Evolutionary conservation across 345 rosid species (phyloP).

Genomic region (Gossypium stocksii): DNA sequence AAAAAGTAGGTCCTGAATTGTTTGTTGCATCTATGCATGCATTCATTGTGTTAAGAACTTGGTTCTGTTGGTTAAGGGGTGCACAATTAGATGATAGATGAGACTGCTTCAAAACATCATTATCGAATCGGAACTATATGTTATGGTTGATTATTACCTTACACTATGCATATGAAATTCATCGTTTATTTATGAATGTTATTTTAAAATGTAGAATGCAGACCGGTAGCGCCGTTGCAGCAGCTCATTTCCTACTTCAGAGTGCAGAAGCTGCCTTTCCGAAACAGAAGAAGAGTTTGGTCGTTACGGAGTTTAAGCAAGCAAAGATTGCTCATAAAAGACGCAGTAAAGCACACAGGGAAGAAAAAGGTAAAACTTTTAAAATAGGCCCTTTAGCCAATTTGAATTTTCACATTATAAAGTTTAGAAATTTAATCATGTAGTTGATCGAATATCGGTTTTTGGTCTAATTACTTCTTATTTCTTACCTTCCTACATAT

Average conservation of each 20-base stretch:
- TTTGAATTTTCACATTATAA: background rate
- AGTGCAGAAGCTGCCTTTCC: constrained; percentile 68
- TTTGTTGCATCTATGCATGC: background rate
- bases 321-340: constrained; percentile 73
- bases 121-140: background rate
- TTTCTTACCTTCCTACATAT: background rate
- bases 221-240: constrained; percentile 60
- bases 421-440: background rate
- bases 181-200: background rate
- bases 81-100: background rate
- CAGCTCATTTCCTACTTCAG: constrained; percentile 59
- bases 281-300: constrained; percentile 75
- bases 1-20: background rate
- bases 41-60: background rate
- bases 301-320: constrained; percentile 60
- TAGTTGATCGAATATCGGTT: background rate
- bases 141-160: background rate
- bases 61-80: background rate
- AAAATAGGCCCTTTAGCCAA: background rate
- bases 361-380: constrained; percentile 32
- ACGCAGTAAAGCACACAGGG: constrained; percentile 38
- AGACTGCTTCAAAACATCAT: background rate
- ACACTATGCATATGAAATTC: background rate
- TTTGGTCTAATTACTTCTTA: background rate
- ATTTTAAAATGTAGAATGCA: constrained; percentile 38